A percentile compares a stretch with the other conserved stretches of the same genome.
Evolutionary conservation across 495 filamentous ascomycete genomes (phyloP).

Genomic region (Podospora pseudocomata): DNA sequence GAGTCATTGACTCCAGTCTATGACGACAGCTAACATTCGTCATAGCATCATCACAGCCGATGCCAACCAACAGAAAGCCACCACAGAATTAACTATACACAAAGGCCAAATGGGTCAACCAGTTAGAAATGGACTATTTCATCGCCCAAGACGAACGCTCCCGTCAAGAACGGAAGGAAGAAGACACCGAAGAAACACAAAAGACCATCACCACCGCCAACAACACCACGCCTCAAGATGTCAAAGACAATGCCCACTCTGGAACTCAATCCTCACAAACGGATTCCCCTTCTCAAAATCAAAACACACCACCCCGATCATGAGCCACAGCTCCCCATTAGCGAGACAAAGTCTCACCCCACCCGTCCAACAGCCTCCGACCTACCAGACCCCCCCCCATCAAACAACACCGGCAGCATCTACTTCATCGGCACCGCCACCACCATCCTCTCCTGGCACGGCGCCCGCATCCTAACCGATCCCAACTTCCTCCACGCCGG

Average conservation of each 20-base stretch:
- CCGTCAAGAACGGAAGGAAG: conserved; percentile 8
- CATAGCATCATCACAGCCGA: conserved; percentile 6
- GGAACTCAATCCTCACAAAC: conserved; percentile 23
- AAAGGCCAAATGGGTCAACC: background rate
- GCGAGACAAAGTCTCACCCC: conserved; percentile 21
- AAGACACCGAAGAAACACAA: background rate
- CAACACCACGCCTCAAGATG: background rate
- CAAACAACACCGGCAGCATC: conserved; percentile 28
- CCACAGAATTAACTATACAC: background rate
- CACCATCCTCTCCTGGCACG: conserved; percentile 61
- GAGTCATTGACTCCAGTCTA: conserved; percentile 1
- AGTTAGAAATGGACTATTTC: conserved; percentile 20
- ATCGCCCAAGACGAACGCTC: conserved; percentile 15
- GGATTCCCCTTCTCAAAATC: conserved; percentile 23
- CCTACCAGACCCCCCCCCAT: no score
- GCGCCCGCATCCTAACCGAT: conserved; percentile 63
- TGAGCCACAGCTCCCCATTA: conserved; percentile 20
- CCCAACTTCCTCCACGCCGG: conserved; percentile 69
- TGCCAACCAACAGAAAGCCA: background rate
- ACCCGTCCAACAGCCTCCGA: background rate
- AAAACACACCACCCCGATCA: conserved; percentile 15
- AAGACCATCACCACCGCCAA: background rate
- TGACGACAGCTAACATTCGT: conserved; percentile 13
- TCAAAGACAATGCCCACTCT: conserved; percentile 11
- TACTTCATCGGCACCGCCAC: conserved; percentile 66